These are phyloP conservation scores for Botrytis aclada DNA, from an alignment of 2,329 filamentous ascomycete genomes.

Conservation along the genomic window DNA sequence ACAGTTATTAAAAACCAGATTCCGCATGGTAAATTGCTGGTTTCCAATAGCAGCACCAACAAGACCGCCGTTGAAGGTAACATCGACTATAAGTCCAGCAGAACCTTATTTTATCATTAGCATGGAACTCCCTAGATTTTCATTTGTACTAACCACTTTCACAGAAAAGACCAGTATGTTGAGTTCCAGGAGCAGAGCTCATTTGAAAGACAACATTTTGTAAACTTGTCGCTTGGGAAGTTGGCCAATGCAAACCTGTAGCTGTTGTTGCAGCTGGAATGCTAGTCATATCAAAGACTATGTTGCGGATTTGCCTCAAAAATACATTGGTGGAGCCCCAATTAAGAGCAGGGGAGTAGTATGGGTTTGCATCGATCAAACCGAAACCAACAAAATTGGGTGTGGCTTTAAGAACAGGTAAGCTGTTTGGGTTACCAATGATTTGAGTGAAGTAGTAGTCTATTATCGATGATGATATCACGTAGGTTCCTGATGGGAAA, in stretches of 20 bases:
- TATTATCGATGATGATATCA: conserved; percentile 30
- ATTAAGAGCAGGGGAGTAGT: conserved; percentile 63
- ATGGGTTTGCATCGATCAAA: conserved; percentile 83
- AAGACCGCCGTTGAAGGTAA: conserved; percentile 58
- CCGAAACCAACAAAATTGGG: conserved; percentile 69
- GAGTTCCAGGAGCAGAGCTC: conserved; percentile 44
- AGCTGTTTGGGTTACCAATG: conserved; percentile 35
- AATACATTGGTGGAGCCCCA: conserved; percentile 73
- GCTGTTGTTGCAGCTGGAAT: conserved; percentile 32
- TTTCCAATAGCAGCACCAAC: conserved; percentile 59
- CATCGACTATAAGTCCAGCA: conserved; percentile 57
- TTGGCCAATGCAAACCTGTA: conserved; percentile 51
- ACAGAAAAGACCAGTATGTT: conserved; percentile 58
- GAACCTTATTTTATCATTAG: conserved; percentile 40
- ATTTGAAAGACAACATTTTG: conserved; percentile 62
- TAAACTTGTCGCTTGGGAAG: conserved; percentile 55
- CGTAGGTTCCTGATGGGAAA: conserved; percentile 34
- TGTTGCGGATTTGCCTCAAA: conserved; percentile 62
- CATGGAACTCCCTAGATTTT: conserved; percentile 39
- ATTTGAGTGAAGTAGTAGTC: conserved; percentile 32
- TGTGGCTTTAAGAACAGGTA: conserved; percentile 71
- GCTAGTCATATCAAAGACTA: conserved; percentile 55
- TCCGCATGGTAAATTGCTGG: conserved; percentile 62
- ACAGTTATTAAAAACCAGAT: conserved; percentile 46
- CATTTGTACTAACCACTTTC: conserved; percentile 45